These are phyloP conservation scores for Podospora pseudopauciseta DNA, from an alignment of 495 filamentous ascomycete species.

Conservation along the genomic window DNA sequence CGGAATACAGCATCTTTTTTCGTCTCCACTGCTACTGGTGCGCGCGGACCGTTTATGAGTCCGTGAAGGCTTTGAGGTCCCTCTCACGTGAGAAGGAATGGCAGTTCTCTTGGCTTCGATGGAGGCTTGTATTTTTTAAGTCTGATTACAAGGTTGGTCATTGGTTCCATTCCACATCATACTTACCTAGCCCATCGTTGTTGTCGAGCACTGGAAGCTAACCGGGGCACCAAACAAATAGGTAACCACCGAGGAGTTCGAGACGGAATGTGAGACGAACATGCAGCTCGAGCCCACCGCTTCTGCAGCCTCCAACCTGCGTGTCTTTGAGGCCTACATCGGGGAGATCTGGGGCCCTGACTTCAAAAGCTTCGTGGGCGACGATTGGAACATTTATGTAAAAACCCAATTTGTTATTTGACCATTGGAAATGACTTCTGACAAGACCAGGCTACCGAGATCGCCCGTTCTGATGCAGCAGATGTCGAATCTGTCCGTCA, in stretches of 20 bases:
- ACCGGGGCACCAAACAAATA: background rate
- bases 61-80: background rate
- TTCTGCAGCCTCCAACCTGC: background rate
- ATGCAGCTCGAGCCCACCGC: background rate
- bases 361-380: background rate
- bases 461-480: background rate
- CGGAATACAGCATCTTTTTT: background rate
- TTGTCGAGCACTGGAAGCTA: background rate
- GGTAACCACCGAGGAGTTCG: background rate
- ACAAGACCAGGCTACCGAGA: background rate
- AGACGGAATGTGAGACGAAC: background rate
- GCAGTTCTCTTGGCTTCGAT: background rate
- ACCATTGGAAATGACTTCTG: background rate
- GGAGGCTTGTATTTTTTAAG: background rate
- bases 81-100: background rate
- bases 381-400: background rate
- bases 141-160: background rate
- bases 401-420: background rate
- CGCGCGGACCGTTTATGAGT: background rate
- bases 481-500: background rate
- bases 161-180: background rate
- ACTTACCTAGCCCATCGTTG: background rate
- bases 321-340: background rate
- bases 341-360: background rate
- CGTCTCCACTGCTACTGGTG: background rate